A percentile compares a stretch with the other conserved stretches of the same genome.
Evolutionary conservation across 2,329 filamentous ascomycete genomes (phyloP).

Genomic region (Tolypocladium tundrense): DNA sequence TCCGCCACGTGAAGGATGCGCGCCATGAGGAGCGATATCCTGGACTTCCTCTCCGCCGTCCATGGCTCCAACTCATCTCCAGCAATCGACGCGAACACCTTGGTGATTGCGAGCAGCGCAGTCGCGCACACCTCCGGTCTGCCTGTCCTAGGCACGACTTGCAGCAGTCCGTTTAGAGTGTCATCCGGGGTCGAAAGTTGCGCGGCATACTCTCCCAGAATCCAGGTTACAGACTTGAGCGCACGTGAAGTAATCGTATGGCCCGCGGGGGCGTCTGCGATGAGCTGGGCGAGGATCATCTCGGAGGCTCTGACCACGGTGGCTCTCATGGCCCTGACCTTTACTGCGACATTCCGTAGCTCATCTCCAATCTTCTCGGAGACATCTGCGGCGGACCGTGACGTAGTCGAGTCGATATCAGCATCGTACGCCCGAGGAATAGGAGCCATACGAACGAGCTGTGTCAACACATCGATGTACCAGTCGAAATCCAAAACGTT

Average conservation of each 20-base stretch:
- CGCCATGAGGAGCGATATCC: conserved; percentile 66
- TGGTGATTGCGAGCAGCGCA: conserved; percentile 75
- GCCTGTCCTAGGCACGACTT: conserved; percentile 47
- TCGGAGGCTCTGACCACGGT: conserved; percentile 80
- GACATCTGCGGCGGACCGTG: conserved; percentile 30
- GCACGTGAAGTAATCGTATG: conserved; percentile 53
- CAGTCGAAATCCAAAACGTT: conserved; percentile 89
- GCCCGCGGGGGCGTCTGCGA: conserved; percentile 38
- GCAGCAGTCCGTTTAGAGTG: conserved; percentile 63
- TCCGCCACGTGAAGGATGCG: conserved; percentile 77
- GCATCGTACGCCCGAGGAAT: conserved; percentile 30
- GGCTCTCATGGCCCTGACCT: conserved; percentile 72
- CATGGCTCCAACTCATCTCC: conserved; percentile 56
- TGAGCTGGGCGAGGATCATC: conserved; percentile 54
- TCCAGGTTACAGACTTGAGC: conserved; percentile 69
- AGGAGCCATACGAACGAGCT: conserved; percentile 65
- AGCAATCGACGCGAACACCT: conserved; percentile 68
- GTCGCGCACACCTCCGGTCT: conserved; percentile 61
- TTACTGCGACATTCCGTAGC: conserved; percentile 80
- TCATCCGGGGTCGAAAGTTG: conserved; percentile 60
- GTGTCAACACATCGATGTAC: conserved; percentile 86
- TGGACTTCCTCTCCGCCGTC: conserved; percentile 63
- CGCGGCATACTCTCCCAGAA: conserved; percentile 79
- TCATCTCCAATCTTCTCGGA: conserved; percentile 72
- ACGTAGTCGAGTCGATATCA: conserved; percentile 21